Base-by-base conservation (phyloP, 345 rosid genomes). In the Angophora floribunda region DNA sequence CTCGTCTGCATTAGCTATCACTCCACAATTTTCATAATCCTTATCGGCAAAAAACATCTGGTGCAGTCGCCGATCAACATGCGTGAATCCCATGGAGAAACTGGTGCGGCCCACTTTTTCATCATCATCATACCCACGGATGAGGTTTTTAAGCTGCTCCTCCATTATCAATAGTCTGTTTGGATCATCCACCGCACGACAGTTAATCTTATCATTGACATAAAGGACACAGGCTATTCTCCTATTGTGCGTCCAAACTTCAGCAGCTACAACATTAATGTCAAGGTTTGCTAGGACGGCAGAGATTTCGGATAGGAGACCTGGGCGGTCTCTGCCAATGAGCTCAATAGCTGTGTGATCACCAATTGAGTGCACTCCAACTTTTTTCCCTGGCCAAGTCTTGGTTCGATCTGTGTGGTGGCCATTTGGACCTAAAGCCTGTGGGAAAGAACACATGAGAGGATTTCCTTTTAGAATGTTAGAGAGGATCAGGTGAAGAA, bases 31-130 rank as follows among this genome's bases (percentile, higher is more conserved):
- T 90, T 96, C 99, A 79, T 97, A 97, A 87, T 97, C 99, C 92
- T 95, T 95, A 90, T 96, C 99, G 52, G 99, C 99, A 53, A 97
- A 96, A 87, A 97, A 67, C 99, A 97, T 97, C 92, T 97, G 99
- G 91, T 96, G 99, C 85, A 97, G 95, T 90, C 99, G 91, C 26
- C 99, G 91, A 86, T 96, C 99, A 11, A 93, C 92, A 82, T 96
- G 99, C 15, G 99, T 97, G 91, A 97, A 95, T 5, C 99, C 99
- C 93, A 94, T 90, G 85, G 98, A 95, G 94, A 96, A 95, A 88
- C 94, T 94, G 32, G 98, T 95, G 15, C 95, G 92, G 84, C 94
- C 93, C 49, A 88, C 92, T 88, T 93, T 93, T 70, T 95, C 97
- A 79, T 95, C 96, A 41, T 94, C 94, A 88, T 94, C 97, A 89